These are phyloP conservation scores for Urochloa ruziziensis DNA, from an alignment of 176 grass and related monocot genomes.

Conservation along the genomic window DNA sequence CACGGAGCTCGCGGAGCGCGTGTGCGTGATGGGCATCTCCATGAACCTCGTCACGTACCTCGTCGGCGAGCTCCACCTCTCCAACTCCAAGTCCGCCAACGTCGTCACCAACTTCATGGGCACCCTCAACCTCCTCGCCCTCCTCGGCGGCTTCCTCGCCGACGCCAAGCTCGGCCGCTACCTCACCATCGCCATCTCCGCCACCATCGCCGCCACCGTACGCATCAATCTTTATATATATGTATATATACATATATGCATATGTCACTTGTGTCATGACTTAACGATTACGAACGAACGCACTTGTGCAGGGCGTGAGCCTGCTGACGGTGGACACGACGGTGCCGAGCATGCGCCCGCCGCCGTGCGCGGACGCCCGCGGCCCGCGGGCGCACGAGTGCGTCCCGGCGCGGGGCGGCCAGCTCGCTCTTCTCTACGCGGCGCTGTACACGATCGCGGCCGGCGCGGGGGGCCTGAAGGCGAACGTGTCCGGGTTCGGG, in stretches of 20 bases:
- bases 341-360: slow-evolving; percentile 48
- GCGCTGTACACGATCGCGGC: slow-evolving; percentile 65
- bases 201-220: slow-evolving; percentile 40
- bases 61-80: slow-evolving; percentile 53
- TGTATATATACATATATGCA: too few relatives aligned
- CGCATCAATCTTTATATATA: too few relatives aligned
- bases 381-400: slow-evolving; percentile 9
- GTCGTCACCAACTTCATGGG: slow-evolving; percentile 77
- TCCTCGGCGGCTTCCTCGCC: slow-evolving; percentile 70
- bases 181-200: slow-evolving; percentile 56
- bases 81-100: slow-evolving; percentile 60
- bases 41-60: slow-evolving; percentile 79
- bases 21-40: slow-evolving; percentile 77
- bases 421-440: slow-evolving; percentile 64
- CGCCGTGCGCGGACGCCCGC: slow-evolving; percentile 41
- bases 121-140: slow-evolving; percentile 60
- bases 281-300: too few relatives aligned
- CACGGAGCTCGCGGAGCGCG: slow-evolving; percentile 77
- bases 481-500: slow-evolving; percentile 69
- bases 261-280: too few relatives aligned
- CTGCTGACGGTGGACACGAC: slow-evolving; percentile 52
- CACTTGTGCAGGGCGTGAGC: slow-evolving; percentile 47
- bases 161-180: slow-evolving; percentile 76
- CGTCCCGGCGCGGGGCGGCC: slow-evolving; percentile 39
- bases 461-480: slow-evolving; percentile 52